Evolutionary conservation across 1,139 yeast genomes (phyloP), one percentile per base, ranked within the genome.

Genomic region (Diutina ranongensis): DNA sequence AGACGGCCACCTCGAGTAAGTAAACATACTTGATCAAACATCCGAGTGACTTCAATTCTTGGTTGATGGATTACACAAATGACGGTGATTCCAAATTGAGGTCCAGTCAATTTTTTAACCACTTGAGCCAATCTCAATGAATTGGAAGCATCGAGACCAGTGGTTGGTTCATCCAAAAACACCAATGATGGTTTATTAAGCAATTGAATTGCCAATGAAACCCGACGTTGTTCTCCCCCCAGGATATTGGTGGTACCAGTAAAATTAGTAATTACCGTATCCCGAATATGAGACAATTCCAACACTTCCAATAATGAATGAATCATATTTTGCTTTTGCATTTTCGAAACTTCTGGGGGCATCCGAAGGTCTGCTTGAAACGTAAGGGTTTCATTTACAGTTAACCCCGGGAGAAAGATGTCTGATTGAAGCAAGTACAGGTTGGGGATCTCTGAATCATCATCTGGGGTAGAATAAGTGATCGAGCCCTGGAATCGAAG

Each of bases 151-250:
- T 87, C 95, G 31, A 87, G 64, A 0, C 95, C 95, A 0, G 95
- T 85, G 0, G 95, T 87, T 1, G 95, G 95, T 55, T 87, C 95
- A 58, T 87, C 96, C 42, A 87, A 63, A 54, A 86, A 85, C 50
- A 87, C 62, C 1, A 86, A 64, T 0, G 89, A 78, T 0, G 95
- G 95, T 51, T 79, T 81, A 2, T 85, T 74, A 28, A 87, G 65
- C 53, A 87, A 63, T 57, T 86, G 95, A 16, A 84, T 78, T 0
- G 88, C 95, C 46, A 86, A 75, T 46, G 89, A 80, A 1, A 85
- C 69, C 49, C 95, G 62, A 54, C 95, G 63, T 57, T 82, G 83
- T 55, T 87, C 95, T 27, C 96, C 95, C 4, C 96, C 96, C 2
- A 94, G 82, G 21, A 86, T 61, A 45, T 56, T 60, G 18, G 83